These are phyloP conservation scores for Pulicaria dysenterica DNA, from an alignment of 129 eudicot genomes.

Conservation along the genomic window DNA sequence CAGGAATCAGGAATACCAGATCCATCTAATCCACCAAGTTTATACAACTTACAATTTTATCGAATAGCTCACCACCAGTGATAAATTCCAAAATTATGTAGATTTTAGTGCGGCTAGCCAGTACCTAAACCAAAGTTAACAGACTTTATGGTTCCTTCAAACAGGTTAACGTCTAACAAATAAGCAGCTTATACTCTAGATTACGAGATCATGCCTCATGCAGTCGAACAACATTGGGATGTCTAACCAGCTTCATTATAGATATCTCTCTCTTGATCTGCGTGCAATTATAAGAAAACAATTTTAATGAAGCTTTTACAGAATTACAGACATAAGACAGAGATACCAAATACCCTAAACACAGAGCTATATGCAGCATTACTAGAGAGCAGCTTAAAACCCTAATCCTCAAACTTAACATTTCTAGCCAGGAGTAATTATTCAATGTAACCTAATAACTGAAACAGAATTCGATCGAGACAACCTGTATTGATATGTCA, in stretches of 20 bases:
- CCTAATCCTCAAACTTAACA: conserved; percentile 25
- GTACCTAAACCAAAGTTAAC: conserved; percentile 52
- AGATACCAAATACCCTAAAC: not conserved
- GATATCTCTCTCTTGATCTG: conserved; percentile 98
- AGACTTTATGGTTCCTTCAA: conserved; percentile 23
- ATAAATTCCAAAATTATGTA: conserved; percentile 93
- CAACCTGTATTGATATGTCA: not conserved
- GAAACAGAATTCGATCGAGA: conserved; percentile 1
- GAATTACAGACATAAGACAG: not conserved
- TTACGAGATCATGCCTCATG: conserved; percentile 66
- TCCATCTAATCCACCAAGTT: conserved; percentile 5
- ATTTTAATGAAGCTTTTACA: not conserved
- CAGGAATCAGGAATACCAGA: not conserved
- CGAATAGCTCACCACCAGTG: conserved; percentile 98
- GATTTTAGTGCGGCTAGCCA: conserved; percentile 97
- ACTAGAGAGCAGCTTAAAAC: conserved; percentile 28
- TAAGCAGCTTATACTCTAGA: conserved; percentile 22
- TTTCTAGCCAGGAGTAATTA: not conserved
- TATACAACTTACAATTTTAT: conserved; percentile 82
- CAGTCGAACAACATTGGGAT: conserved; percentile 96
- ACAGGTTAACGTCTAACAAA: not conserved
- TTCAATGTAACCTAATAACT: not conserved
- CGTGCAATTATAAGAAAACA: conserved; percentile 23
- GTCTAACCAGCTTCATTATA: conserved; percentile 96
- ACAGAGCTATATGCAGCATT: not conserved